These are phyloP conservation scores for Psilocybe azurescens DNA, from an alignment of 768 basidiomycete genomes.

Conservation along the genomic window DNA sequence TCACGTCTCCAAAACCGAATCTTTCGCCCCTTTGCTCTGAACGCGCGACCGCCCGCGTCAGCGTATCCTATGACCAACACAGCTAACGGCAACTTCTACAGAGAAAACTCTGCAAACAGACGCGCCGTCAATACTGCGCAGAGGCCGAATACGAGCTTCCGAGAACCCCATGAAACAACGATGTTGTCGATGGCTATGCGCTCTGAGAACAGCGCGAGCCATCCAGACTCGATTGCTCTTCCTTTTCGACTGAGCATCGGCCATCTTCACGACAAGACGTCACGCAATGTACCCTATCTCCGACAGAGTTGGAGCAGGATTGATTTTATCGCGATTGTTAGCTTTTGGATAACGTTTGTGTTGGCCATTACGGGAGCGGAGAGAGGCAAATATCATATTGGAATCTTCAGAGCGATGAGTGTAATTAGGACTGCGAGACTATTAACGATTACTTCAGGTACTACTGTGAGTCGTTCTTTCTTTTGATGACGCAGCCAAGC, in stretches of 20 bases:
- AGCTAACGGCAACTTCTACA: constrained; percentile 14
- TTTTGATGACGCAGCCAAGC: background rate
- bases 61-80: constrained; percentile 29
- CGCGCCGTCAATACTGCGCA: constrained; percentile 35
- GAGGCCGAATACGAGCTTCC: constrained; percentile 42
- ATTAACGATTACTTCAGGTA: constrained; percentile 88
- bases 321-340: constrained; percentile 83
- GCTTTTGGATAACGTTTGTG: constrained; percentile 86
- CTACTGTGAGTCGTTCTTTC: constrained; percentile 62
- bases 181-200: constrained; percentile 55
- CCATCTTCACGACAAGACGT: constrained; percentile 58
- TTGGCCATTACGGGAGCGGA: constrained; percentile 76
- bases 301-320: constrained; percentile 93
- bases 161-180: constrained; percentile 51
- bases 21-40: constrained; percentile 59
- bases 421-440: constrained; percentile 84
- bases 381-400: constrained; percentile 72
- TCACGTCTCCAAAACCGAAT: constrained; percentile 50
- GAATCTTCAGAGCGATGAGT: constrained; percentile 87
- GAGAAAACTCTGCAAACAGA: constrained; percentile 33
- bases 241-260: constrained; percentile 69
- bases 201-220: constrained; percentile 36
- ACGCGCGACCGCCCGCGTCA: constrained; percentile 31
- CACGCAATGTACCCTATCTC: constrained; percentile 81
- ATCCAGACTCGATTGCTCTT: constrained; percentile 51